Evolutionary conservation across 1,284 basidiomycete genomes (phyloP), one percentile per base, ranked within the genome.

Genomic region (Phlebopus sp.): DNA sequence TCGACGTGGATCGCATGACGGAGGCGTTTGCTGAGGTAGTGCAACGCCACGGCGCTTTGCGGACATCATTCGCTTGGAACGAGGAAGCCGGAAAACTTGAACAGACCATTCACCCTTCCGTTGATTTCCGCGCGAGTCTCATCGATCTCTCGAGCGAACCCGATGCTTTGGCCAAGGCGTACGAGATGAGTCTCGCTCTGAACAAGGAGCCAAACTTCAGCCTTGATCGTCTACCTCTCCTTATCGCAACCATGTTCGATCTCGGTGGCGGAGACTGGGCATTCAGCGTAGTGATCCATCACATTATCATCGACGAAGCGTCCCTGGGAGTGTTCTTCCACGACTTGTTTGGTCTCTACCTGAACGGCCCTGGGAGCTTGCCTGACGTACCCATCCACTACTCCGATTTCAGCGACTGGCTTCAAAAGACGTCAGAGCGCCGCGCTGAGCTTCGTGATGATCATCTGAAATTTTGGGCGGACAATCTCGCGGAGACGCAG

Each of bases 231-330:
- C 45, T 53, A 2, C 52, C 52, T 5, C 52, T 53, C 27, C 30
- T 53, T 19, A 47, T 50, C n/a, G 48, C 52, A 19, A 50, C 38
- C 15, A 53, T 53, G 52, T 53, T 47, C 37, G 45, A 50, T 14
- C 49, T 53, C 27, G 52, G 52, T 37, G 49, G 45, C 23, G 49
- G 49, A 14, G 49, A 46, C 29, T 53, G 49, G 41, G 49, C 49
- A 2, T 53, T 53, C 49, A 53, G 43, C 37, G 27, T 53, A 15
- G 45, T 52, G 18, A 47, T 51, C 42, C 52, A 53, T 42, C 52
- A 53, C 39, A 54, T 54, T 18, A 54, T 54, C 35, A 54, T 50
- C 21, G 52, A 54, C 35, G 52, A 54, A 30, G 49, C 52, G 25
- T 54, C 52, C 15, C 37, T 54, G 11, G 52, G 52, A 8, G 46